Evolutionary conservation across 2,329 filamentous ascomycete genomes (phyloP).

Genomic region (Fusarium sarcochroum): DNA sequence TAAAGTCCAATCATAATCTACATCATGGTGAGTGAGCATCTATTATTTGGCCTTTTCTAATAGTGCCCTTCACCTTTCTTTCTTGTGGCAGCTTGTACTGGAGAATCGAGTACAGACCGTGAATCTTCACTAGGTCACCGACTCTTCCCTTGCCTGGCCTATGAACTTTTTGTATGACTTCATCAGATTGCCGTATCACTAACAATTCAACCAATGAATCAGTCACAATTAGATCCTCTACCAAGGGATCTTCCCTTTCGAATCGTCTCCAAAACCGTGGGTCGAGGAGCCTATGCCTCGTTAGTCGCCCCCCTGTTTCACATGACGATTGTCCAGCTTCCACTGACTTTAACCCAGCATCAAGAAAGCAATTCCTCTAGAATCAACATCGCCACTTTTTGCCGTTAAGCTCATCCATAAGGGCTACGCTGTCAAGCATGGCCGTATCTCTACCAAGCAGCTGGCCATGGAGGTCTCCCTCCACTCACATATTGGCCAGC

Average conservation of each 20-base stretch:
- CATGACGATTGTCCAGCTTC: conserved; percentile 8
- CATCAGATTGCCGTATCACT: background rate
- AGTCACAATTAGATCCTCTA: conserved; percentile 91
- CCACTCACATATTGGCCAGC: conserved; percentile 88
- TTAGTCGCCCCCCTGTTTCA: conserved; percentile 59
- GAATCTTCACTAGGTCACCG: conserved; percentile 17
- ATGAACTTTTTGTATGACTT: background rate
- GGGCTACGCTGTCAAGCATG: conserved; percentile 89
- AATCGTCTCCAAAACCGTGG: conserved; percentile 96
- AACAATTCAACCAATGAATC: conserved; percentile 60
- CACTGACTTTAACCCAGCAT: conserved; percentile 69
- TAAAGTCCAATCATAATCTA: conserved; percentile 15
- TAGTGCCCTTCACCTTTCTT: conserved; percentile 1
- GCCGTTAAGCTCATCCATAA: conserved; percentile 99
- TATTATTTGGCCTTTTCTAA: conserved; percentile 1
- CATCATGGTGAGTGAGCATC: conserved; percentile 39
- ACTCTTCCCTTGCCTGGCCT: background rate
- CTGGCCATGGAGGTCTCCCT: conserved; percentile 92
- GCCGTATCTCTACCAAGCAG: conserved; percentile 89
- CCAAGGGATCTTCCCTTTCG: conserved; percentile 90
- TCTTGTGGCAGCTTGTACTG: conserved; percentile 7
- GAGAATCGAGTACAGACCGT: conserved; percentile 14
- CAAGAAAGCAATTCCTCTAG: conserved; percentile 88
- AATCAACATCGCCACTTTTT: conserved; percentile 81
- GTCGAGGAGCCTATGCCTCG: conserved; percentile 97